These are phyloP conservation scores for Ascosphaera aggregata DNA, from an alignment of 2,329 filamentous ascomycete species.

Conservation along the genomic window DNA sequence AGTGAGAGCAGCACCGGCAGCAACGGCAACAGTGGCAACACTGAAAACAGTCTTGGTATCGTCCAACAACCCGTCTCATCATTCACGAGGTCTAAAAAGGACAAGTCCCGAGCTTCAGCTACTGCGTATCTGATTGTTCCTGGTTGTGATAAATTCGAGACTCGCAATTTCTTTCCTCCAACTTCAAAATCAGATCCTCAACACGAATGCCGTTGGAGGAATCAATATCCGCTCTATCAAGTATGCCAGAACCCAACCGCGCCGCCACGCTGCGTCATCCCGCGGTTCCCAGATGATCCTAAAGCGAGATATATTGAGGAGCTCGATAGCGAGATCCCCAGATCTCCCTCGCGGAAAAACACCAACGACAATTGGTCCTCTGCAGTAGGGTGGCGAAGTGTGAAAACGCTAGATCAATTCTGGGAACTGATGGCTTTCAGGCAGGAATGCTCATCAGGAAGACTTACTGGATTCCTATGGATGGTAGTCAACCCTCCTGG, in stretches of 20 bases:
- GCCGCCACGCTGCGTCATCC: constrained; percentile 64
- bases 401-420: constrained; percentile 69
- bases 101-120: constrained; percentile 23
- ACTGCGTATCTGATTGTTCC: constrained; percentile 72
- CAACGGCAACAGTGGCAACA: constrained; percentile 5
- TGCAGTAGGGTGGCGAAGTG: constrained; percentile 55
- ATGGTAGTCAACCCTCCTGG: constrained; percentile 49
- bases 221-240: constrained; percentile 49
- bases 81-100: not conserved
- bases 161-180: constrained; percentile 50
- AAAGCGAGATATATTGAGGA: constrained; percentile 79
- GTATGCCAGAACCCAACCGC: constrained; percentile 45
- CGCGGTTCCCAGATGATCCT: constrained; percentile 82
- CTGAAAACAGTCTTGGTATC: constrained; percentile 10
- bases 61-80: constrained; percentile 6
- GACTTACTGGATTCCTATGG: constrained; percentile 89
- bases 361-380: constrained; percentile 22
- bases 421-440: constrained; percentile 98
- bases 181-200: constrained; percentile 17
- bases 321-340: constrained; percentile 56
- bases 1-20: constrained; percentile 11
- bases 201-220: constrained; percentile 22
- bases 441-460: constrained; percentile 83
- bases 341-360: constrained; percentile 6
- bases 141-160: constrained; percentile 63